Conservation (phyloP, 2,329 filamentous ascomycete species). For the Colletotrichum neosansevieriae region DNA sequence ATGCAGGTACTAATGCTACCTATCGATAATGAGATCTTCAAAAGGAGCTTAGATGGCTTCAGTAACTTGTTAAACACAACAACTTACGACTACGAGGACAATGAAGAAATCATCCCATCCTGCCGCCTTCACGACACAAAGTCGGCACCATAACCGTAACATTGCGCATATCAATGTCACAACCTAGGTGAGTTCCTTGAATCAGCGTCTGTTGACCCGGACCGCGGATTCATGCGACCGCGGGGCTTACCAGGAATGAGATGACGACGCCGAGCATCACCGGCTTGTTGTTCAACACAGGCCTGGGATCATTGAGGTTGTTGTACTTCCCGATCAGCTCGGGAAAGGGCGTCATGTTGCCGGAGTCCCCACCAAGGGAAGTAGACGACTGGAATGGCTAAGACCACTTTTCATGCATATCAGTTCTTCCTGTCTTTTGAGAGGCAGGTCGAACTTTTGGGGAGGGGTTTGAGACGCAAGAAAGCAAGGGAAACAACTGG, state of each 20-base stretch:
- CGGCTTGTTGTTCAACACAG: constrained; percentile 31
- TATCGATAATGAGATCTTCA: constrained; percentile 22
- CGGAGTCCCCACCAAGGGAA: not conserved
- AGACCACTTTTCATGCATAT: constrained; percentile 22
- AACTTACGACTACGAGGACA: constrained; percentile 35
- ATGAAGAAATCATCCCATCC: constrained; percentile 42
- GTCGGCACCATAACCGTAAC: constrained; percentile 34
- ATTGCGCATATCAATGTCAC: constrained; percentile 32
- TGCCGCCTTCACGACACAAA: constrained; percentile 26
- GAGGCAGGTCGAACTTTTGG: not conserved
- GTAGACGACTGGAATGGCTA: not conserved
- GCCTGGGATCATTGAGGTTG: constrained; percentile 38
- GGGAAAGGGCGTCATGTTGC: constrained; percentile 26
- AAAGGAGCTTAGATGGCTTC: not conserved
- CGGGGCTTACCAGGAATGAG: constrained; percentile 33
- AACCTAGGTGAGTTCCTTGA: not conserved
- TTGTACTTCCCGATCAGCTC: constrained; percentile 38
- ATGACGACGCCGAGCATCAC: constrained; percentile 39
- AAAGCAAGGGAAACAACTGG: not conserved
- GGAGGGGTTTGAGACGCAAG: not conserved
- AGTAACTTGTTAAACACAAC: not conserved
- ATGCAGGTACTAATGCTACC: constrained; percentile 19
- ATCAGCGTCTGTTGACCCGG: no score
- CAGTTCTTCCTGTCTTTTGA: not conserved
- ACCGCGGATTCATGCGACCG: no score